phyloP scores from a whole-genome alignment of 148 eudicot species.

The Vaccinium macrocarpon region DNA sequence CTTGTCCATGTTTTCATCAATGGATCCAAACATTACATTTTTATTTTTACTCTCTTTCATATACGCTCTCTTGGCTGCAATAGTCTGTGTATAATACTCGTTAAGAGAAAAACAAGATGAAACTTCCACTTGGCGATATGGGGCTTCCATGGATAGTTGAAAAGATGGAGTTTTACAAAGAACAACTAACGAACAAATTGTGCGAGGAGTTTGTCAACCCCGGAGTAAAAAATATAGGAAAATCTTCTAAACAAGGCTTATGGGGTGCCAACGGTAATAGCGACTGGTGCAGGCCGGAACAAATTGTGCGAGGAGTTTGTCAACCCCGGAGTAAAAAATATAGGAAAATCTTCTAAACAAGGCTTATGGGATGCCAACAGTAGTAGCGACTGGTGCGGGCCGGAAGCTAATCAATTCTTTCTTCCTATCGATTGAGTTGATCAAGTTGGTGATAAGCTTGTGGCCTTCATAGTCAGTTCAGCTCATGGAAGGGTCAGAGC shows the following conservation, averaged over 20 bases:
- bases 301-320: too few relatives aligned
- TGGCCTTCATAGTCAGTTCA: constrained; percentile 81
- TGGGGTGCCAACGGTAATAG: constrained; percentile 72
- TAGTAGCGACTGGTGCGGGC: constrained; percentile 49
- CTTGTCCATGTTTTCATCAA: constrained; percentile 11
- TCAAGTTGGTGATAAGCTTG: constrained; percentile 70
- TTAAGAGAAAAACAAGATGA: constrained; percentile 19
- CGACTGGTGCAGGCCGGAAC: constrained; percentile 41
- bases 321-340: too few relatives aligned
- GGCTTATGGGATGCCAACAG: constrained; percentile 70
- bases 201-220: constrained; percentile 58
- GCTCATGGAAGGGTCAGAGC: constrained; percentile 26
- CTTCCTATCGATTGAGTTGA: constrained; percentile 70
- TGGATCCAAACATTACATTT: constrained; percentile 26
- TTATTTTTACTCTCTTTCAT: not conserved
- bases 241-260: constrained; percentile 68
- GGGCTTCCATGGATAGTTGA: constrained; percentile 81
- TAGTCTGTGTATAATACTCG: constrained; percentile 11
- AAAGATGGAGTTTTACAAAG: constrained; percentile 58
- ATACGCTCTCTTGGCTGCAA: constrained; percentile 3
- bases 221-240: constrained; percentile 48
- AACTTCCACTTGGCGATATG: constrained; percentile 62
- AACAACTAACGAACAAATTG: constrained; percentile 52
- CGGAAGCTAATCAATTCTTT: constrained; percentile 67
- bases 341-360: constrained; percentile 68